Base-by-base conservation (phyloP, 495 filamentous ascomycete species). In the Aspergillus haitiensis region DNA sequence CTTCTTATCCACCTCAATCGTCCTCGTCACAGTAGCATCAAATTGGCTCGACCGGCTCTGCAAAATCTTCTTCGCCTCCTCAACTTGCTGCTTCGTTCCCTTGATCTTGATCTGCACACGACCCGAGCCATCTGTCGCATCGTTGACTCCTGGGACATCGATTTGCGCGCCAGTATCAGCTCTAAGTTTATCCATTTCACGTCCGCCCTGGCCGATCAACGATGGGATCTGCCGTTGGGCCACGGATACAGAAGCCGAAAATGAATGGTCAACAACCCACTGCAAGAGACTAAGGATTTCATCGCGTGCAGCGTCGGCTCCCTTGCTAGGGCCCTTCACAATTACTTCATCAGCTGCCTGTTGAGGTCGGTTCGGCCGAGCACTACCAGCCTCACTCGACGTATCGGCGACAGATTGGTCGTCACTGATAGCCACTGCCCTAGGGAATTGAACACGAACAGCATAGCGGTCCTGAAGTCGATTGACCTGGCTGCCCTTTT, bases 381-480 rank as follows among this genome's bases (percentile, higher is more conserved):
- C 65, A 37, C 71, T 72, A 39, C 87, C 89, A 55, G 78, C 78
- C 59, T 95, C 92, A 61, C 88, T 93, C 37, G 81, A 79, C 40
- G 79, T 82, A 68, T 93, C 93, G 1, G 77, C 81, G 52, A 80
- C 78, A 8, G 84, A 86, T 58, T 87, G 84, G 57, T 88, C 88
- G 59, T 95, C 93, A 58, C 82, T 85, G 56, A 65, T 66, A 45
- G 81, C 77, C n/a, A 81, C 72, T 4, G 85, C 86, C 21, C 89
- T 85, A 44, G 94, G 94, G 79, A 99, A 98, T 71, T 95, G 91
- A 61, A 99, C 91, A 53, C 92, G 88, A 42, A 97, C 93, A 60
- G 87, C 86, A 78, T 98, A 97, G 44, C 91, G 86, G 46, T 88
- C 88, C 72, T 96, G 90, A 11, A 89, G 76, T 48, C 84, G 78